These are phyloP conservation scores for Solanum stenotomum DNA, from an alignment of 257 asterid species.

Conservation along the genomic window DNA sequence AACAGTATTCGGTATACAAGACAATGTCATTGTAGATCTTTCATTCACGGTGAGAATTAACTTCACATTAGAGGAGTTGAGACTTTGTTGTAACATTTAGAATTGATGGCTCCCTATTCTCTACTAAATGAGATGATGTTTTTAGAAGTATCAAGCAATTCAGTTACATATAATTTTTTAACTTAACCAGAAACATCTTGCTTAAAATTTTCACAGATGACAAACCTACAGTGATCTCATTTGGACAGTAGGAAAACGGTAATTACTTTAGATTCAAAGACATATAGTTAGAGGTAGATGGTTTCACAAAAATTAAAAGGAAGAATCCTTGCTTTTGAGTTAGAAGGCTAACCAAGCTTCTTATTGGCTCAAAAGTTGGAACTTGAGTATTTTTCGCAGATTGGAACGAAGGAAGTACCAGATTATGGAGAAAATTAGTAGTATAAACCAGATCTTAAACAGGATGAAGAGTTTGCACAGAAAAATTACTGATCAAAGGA, in stretches of 20 bases:
- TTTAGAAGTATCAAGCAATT: not conserved
- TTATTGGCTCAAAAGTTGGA: not conserved
- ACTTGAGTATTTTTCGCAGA: not conserved
- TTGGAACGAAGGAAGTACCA: not conserved
- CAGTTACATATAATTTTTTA: not conserved
- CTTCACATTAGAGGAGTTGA: not conserved
- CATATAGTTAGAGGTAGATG: not conserved
- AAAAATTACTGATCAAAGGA: not conserved
- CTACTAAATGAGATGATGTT: not conserved
- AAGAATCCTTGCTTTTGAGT: not conserved
- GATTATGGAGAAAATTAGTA: not conserved
- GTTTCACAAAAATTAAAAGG: not conserved
- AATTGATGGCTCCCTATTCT: not conserved
- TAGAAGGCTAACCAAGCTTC: not conserved
- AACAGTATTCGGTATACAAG: not conserved
- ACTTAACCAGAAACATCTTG: not conserved
- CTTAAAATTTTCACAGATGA: not conserved
- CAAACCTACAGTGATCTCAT: not conserved
- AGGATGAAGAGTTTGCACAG: not conserved
- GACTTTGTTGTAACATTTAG: not conserved
- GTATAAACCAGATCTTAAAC: not conserved
- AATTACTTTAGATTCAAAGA: not conserved
- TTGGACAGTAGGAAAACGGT: not conserved
- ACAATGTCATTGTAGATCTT: not conserved
- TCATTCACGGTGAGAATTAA: not conserved